These are phyloP conservation scores for Fragaria iinumae DNA, from an alignment of 306 rosid species.

Conservation along the genomic window DNA sequence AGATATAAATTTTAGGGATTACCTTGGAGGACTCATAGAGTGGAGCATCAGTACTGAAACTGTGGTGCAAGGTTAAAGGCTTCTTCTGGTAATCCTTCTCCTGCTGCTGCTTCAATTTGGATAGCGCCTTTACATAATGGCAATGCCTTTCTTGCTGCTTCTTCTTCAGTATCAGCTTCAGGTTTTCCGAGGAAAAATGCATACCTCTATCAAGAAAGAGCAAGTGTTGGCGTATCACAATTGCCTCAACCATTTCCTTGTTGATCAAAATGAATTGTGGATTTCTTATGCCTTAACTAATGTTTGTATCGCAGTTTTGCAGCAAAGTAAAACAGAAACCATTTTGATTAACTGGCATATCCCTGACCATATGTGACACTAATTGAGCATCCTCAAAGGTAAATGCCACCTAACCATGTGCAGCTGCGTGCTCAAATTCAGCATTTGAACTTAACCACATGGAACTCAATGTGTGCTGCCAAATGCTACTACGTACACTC, in stretches of 20 bases:
- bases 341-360: background rate
- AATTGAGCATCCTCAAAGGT: background rate
- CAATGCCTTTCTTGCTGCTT: background rate
- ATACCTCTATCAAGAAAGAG: background rate
- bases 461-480: background rate
- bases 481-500: background rate
- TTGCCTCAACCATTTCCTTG: background rate
- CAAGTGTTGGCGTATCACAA: background rate
- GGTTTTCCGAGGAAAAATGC: background rate
- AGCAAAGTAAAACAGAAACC: background rate
- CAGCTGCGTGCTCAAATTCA: background rate
- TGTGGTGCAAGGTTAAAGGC: constrained; percentile 13
- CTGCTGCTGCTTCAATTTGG: background rate
- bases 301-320: background rate
- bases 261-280: background rate
- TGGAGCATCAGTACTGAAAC: constrained; percentile 26
- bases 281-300: background rate
- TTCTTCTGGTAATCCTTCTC: constrained; percentile 15
- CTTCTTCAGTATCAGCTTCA: constrained; percentile 9
- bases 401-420: background rate
- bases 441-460: background rate
- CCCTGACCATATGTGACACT: background rate
- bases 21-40: constrained; percentile 27
- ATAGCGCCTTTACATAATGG: constrained; percentile 1
- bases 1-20: too few species aligned